A percentile compares a stretch with the other conserved stretches of the same genome.
Conservation (phyloP, 805 yeast genomes). For the Wickerhamomyces bovis region DNA sequence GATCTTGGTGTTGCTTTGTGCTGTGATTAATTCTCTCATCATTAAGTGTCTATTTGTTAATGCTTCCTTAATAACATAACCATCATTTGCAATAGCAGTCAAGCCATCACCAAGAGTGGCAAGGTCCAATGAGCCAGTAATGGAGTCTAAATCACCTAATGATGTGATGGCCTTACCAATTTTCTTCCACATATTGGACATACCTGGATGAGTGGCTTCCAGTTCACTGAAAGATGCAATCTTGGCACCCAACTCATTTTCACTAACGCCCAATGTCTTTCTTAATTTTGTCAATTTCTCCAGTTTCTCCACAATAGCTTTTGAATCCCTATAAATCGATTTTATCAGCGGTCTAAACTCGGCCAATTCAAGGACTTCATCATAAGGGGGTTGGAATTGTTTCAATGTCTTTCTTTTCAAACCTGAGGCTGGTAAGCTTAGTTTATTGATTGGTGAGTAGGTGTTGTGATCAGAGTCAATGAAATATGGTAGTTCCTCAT, state of each 20-base stretch:
- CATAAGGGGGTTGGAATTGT: slow-evolving; percentile 89
- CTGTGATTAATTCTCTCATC: slow-evolving; percentile 81
- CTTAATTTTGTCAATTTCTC: slow-evolving; percentile 46
- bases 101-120: slow-evolving; percentile 76
- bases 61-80: slow-evolving; percentile 86
- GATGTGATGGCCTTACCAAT: slow-evolving; percentile 62
- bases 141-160: slow-evolving; percentile 70
- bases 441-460: slow-evolving; percentile 44
- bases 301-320: slow-evolving; percentile 45
- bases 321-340: slow-evolving; percentile 55
- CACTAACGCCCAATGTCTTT: slow-evolving; percentile 46
- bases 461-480: slow-evolving; percentile 67
- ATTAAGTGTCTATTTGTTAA: slow-evolving; percentile 86
- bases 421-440: slow-evolving; percentile 73
- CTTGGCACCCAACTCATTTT: slow-evolving; percentile 44
- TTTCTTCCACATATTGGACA: slow-evolving; percentile 73
- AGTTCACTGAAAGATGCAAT: slow-evolving; percentile 32
- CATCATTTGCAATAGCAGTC: slow-evolving; percentile 58
- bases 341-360: slow-evolving; percentile 85
- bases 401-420: slow-evolving; percentile 83
- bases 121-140: slow-evolving; percentile 64
- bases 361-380: slow-evolving; percentile 74
- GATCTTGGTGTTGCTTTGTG: slow-evolving; percentile 66
- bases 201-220: slow-evolving; percentile 59
- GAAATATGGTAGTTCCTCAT: slow-evolving; percentile 83